Evolutionary conservation across 805 yeast species (phyloP).

Genomic region (Diddensiella santjacobensis): DNA sequence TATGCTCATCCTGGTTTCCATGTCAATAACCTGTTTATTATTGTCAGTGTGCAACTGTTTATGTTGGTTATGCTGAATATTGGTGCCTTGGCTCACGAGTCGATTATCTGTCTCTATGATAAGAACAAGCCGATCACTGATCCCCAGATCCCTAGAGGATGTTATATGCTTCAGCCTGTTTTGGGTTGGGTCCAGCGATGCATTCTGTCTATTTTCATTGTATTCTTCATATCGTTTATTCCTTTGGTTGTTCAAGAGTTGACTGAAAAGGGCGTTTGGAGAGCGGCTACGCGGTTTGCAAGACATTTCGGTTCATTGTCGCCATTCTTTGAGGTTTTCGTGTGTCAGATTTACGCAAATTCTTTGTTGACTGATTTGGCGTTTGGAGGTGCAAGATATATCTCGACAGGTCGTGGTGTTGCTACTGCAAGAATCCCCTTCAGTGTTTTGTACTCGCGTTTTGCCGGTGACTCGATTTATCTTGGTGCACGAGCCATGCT

Average conservation of each 20-base stretch:
- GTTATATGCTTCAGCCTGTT: slow-evolving; percentile 83
- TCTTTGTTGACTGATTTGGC: slow-evolving; percentile 71
- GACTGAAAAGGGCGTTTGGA: slow-evolving; percentile 78
- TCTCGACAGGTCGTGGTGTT: slow-evolving; percentile 91
- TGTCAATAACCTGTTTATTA: slow-evolving; percentile 81
- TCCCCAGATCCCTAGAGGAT: slow-evolving; percentile 71
- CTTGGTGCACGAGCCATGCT: slow-evolving; percentile 68
- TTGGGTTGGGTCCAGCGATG: slow-evolving; percentile 85
- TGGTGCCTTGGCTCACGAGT: slow-evolving; percentile 73
- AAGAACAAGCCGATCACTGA: slow-evolving; percentile 69
- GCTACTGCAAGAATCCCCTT: slow-evolving; percentile 81
- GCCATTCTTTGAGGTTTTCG: slow-evolving; percentile 92
- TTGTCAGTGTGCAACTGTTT: slow-evolving; percentile 81
- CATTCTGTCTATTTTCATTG: slow-evolving; percentile 85
- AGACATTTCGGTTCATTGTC: slow-evolving; percentile 78
- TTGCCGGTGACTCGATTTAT: slow-evolving; percentile 72
- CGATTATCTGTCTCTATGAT: slow-evolving; percentile 64
- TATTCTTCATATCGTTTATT: slow-evolving; percentile 85
- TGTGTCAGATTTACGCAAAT: slow-evolving; percentile 86
- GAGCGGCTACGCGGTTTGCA: slow-evolving; percentile 65
- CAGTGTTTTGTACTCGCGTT: slow-evolving; percentile 66
- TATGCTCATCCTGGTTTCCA: slow-evolving; percentile 98
- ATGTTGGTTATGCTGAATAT: slow-evolving; percentile 74
- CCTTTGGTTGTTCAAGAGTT: slow-evolving; percentile 86
- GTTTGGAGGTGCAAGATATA: slow-evolving; percentile 88